Evolutionary conservation across 192 early-diverging fungal genomes (phyloP).

Genomic region (Glomus cerebriforme): DNA sequence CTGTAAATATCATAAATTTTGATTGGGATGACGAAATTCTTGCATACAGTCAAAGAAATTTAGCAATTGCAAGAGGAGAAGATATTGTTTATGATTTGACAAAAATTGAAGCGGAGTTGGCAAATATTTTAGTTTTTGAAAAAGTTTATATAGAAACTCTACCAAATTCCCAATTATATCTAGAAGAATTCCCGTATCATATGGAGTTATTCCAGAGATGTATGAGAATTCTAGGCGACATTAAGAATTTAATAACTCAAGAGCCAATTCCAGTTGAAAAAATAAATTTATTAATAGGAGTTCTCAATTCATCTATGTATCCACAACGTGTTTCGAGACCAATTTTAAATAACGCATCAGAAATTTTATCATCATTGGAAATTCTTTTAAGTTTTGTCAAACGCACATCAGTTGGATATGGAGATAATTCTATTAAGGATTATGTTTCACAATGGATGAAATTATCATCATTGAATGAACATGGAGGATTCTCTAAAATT

Average conservation of each 20-base stretch:
- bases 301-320: too few relatives aligned
- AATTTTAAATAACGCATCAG: too few relatives aligned
- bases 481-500: background rate
- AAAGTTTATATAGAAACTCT: slow-evolving; percentile 8
- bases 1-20: background rate
- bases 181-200: slow-evolving; percentile 2
- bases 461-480: slow-evolving; percentile 2
- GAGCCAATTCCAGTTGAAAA: background rate
- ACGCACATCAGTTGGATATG: too few relatives aligned
- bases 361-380: too few relatives aligned
- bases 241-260: too few relatives aligned
- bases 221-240: background rate
- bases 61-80: background rate
- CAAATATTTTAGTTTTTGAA: too few relatives aligned
- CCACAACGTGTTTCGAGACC: background rate
- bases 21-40: too few relatives aligned
- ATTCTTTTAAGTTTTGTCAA: too few relatives aligned
- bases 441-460: slow-evolving; percentile 25
- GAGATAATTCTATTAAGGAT: slow-evolving; percentile 15
- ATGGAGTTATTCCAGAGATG: slow-evolving; percentile 16
- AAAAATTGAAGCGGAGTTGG: slow-evolving; percentile 17
- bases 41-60: slow-evolving; percentile 11
- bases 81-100: background rate
- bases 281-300: background rate
- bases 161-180: background rate